Base-by-base conservation (phyloP, 768 basidiomycete species). In the Naematelia aurantialba region DNA sequence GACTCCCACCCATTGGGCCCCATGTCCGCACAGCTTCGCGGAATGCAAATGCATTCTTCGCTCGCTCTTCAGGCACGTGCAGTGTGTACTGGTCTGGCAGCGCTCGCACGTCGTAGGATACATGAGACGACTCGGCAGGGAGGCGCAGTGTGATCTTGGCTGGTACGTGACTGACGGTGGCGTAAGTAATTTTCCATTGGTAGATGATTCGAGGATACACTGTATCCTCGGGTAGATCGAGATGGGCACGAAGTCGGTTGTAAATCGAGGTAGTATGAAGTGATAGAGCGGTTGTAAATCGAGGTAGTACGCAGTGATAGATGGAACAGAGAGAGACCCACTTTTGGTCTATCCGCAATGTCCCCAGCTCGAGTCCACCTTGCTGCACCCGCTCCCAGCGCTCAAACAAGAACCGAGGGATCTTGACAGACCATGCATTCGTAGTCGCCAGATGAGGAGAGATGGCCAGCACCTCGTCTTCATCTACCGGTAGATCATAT, bases 371-470 rank as follows among this genome's bases (percentile, higher is more conserved):
- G 2, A 88, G 78, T 61, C 87, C 88, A 58, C 89, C 88, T 3
- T 82, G 82, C 61, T 85, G 80, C 44, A 90, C 82, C 27, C 84
- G 79, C n/a, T 85, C 79, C 92, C 92, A 97, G 30, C 87, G 82
- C 64, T 90, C 87, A 81, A 92, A 84, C 54, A 96, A 80, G 73
- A 87, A 88, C 72, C 87, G 87, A 0, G 91, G 92, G 45, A 94
- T 85, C 89, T 68, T 68, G 11, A 73, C 51, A 17, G 68, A 64
- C 71, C 71, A 73, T 10, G 68, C 65, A 22, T 52, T 52, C 17
- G 24, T 52, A 19, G 25, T 52, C 3, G 26, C 30, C 10, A 30
- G 24, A 24, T 19, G 4, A 42, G 52, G 52, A 5, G 52, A 29
- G 24, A 52, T 52, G 17, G 52, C 12, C 12, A 52, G 52, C 25